Evolutionary conservation across 345 rosid genomes (phyloP).

Genomic region (Aquilaria yunnanensis): DNA sequence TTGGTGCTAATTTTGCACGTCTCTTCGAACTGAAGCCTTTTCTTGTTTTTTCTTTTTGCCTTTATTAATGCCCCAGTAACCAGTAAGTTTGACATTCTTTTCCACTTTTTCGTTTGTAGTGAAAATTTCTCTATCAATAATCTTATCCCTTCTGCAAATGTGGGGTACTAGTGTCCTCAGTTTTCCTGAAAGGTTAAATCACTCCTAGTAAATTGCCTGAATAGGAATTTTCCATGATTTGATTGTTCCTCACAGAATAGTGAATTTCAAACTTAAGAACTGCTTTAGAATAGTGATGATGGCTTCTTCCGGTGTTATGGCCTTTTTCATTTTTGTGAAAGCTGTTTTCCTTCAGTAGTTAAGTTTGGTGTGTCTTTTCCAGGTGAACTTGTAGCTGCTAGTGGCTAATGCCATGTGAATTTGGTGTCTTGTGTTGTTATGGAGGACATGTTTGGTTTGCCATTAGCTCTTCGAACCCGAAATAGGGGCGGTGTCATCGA

Average conservation of each 20-base stretch:
- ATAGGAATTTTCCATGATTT: no score
- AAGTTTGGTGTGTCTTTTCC: neutral
- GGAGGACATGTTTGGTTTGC: slow-evolving; percentile 41
- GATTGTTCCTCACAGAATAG: no score
- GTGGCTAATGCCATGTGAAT: slow-evolving; percentile 5
- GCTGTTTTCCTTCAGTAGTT: no score
- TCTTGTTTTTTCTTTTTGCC: slow-evolving; percentile 6
- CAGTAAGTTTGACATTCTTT: slow-evolving; percentile 5
- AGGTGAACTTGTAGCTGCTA: slow-evolving; percentile 13
- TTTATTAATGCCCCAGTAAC: slow-evolving; percentile 1
- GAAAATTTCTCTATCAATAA: slow-evolving; percentile 7
- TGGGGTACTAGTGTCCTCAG: slow-evolving; percentile 12
- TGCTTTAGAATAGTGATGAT: no score
- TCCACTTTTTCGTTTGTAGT: slow-evolving; percentile 11
- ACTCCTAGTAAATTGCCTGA: neutral
- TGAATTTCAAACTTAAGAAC: no score
- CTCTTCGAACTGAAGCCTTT: neutral
- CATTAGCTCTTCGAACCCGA: slow-evolving; percentile 27
- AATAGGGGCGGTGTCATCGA: slow-evolving; percentile 22
- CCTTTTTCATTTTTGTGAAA: no score
- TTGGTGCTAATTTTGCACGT: no score
- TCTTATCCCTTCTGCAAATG: slow-evolving; percentile 9
- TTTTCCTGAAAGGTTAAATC: slow-evolving; percentile 13
- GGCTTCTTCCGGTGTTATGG: no score
- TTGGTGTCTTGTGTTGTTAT: slow-evolving; percentile 13